Base-by-base conservation (phyloP, 1,139 yeast genomes). In the Taphrina flavorubra region DNA sequence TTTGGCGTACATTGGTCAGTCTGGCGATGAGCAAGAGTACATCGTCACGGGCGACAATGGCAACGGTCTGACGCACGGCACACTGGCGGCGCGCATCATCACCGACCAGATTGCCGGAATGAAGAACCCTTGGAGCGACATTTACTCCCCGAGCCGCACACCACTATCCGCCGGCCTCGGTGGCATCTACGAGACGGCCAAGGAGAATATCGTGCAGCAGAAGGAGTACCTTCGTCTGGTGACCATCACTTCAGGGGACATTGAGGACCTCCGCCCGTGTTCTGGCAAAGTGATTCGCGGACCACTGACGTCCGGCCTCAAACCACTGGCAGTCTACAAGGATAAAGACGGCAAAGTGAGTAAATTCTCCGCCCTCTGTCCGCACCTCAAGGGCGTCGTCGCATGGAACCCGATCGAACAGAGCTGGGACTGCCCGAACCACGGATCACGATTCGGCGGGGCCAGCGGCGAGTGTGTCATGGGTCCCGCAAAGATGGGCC, bases 1-100 rank as follows among this genome's bases (percentile, higher is more conserved):
- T n/a, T 11, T 62, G 40, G 66, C 67, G 2, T 63, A 42, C 55
- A 63, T 63, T 25, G 67, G 60, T 5, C 67, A 53, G 31, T 40
- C 58, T 7, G 60, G 60, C 18, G 57, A 39, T 13, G 59, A 59
- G 11, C 39, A 51, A n/a, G 59, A 53, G 55, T 63, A 63, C 47
- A 44, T 63, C 31, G 51, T 55, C 16, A 63, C 67, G 7, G 60
- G 67, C 46, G 67, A 63, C 55, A 53, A 53, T 10, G 67, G 67
- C 42, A 63, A 63, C 51, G 67, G 66, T 11, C 60, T 62, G 44
- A 51, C 66, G 39, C 66, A 62, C 44, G 66, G 60, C 53, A 44
- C 51, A 25, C n/a, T 62, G 40, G 66, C 59, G 10, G 66, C 51
- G 14, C 36, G 36, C 25, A 25, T 62, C n/a, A 42, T 62, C 42